Conservation (phyloP, 2,329 filamentous ascomycete genomes). For the Fusarium sp. region DNA sequence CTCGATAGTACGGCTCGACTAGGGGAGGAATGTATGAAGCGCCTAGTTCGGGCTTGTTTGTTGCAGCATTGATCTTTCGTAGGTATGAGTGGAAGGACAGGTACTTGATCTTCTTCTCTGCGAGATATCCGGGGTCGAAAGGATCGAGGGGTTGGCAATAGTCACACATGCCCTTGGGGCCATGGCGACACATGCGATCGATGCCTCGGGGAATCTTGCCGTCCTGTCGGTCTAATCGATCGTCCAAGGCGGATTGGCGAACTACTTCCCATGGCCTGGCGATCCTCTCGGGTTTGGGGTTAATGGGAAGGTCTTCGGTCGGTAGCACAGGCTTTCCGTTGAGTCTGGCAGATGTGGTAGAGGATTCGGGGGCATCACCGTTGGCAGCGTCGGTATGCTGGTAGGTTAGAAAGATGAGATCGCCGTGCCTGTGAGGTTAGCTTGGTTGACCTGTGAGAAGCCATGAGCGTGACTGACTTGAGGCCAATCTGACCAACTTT, state of each 20-base stretch:
- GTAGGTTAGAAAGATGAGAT: constrained; percentile 90
- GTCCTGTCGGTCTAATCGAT: constrained; percentile 85
- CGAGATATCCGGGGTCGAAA: constrained; percentile 88
- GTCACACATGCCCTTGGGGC: constrained; percentile 98
- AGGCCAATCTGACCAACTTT: constrained; percentile 71
- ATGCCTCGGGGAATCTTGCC: constrained; percentile 85
- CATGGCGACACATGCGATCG: constrained; percentile 96
- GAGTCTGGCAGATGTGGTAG: constrained; percentile 72
- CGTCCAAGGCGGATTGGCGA: constrained; percentile 87
- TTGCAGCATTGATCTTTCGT: constrained; percentile 93
- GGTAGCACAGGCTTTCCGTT: constrained; percentile 81
- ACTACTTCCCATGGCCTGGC: constrained; percentile 82
- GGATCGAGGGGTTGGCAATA: constrained; percentile 98
- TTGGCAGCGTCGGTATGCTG: constrained; percentile 64
- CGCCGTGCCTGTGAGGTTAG: constrained; percentile 73
- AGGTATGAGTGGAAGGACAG: constrained; percentile 95
- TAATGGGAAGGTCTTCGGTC: constrained; percentile 74
- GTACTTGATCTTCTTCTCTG: constrained; percentile 99
- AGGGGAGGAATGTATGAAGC: constrained; percentile 97
- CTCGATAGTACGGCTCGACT: constrained; percentile 91
- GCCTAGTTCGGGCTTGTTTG: constrained; percentile 94
- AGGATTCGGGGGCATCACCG: constrained; percentile 47
- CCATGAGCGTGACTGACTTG: constrained; percentile 57
- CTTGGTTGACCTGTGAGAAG: not conserved
- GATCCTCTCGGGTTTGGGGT: constrained; percentile 73